Evolutionary conservation across 768 basidiomycete genomes (phyloP), one percentile per base, ranked within the genome.

Genomic region (Suillus luteus): DNA sequence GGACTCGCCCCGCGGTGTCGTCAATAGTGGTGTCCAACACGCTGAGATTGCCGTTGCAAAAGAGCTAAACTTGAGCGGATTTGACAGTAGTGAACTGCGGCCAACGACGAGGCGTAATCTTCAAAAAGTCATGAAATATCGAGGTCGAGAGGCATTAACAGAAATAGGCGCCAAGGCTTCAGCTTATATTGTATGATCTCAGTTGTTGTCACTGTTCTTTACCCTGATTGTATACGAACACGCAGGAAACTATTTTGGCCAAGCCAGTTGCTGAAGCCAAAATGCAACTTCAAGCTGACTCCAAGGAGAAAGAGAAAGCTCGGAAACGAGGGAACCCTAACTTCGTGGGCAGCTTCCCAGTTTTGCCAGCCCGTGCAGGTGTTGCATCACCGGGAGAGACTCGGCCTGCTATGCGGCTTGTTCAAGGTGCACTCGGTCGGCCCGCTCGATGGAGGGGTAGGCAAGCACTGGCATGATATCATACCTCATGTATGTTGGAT

Each of bases 61-160:
- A 46, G 90, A 90, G 72, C 75, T 78, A 59, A 72, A 66, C 22
- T 72, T 85, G 57, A 71, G 72, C 8, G 71, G 75, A 35, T 68
- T 73, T 46, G 76, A 81, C 40, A 71, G 75, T 14, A 77, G 80
- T 6, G 68, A 82, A 51, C 68, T 94, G 61, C 81, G 92, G 48
- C 79, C 85, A 48, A 81, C 81, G 72, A 94, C 92, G 27, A 81
- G 89, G 62, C 87, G 86, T 82, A 93, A 92, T 73, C 75, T 94
- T 44, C 85, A 88, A 68, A 93, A 93, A 74, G 81, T 88, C 5
- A 76, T 94, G 24, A 85, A 79, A 60, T 94, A 83, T 72, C 80
- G 88, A 60, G 76, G 79, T 19, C 66, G 70, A 35, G 77, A 78
- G 63, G 86, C 86, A 31, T 68, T 83, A 10, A 63, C 70, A 11